These are phyloP conservation scores for Periconia sp. DNA, from an alignment of 2,329 filamentous ascomycete genomes.

Conservation along the genomic window DNA sequence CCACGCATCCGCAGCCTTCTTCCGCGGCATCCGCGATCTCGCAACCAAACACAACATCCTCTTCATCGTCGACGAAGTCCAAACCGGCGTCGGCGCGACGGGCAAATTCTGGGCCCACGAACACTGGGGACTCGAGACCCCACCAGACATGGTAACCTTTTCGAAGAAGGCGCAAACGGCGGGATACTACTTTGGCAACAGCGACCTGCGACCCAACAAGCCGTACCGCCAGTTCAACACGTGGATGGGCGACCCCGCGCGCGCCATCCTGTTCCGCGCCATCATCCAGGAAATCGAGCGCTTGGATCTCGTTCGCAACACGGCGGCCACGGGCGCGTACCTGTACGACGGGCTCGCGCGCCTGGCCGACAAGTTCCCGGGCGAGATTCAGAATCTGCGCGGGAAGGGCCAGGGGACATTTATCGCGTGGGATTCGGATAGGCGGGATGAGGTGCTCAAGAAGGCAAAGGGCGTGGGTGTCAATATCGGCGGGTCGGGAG, in stretches of 20 bases:
- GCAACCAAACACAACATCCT: conserved; percentile 77
- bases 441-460: conserved; percentile 75
- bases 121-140: conserved; percentile 79
- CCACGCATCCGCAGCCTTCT: conserved; percentile 85
- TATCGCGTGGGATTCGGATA: conserved; percentile 85
- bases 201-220: conserved; percentile 81
- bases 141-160: conserved; percentile 93
- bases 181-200: conserved; percentile 87
- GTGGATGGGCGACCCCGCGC: conserved; percentile 92
- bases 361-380: conserved; percentile 71
- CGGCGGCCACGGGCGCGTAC: conserved; percentile 76
- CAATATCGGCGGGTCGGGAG: conserved; percentile 84
- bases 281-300: conserved; percentile 81
- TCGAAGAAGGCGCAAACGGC: conserved; percentile 94
- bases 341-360: conserved; percentile 70
- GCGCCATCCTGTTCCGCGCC: conserved; percentile 80
- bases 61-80: conserved; percentile 91
- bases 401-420: conserved; percentile 90
- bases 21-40: conserved; percentile 77
- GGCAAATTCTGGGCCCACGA: conserved; percentile 97
- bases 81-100: conserved; percentile 89
- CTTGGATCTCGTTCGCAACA: conserved; percentile 76
- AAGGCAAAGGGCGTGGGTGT: conserved; percentile 78
- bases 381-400: conserved; percentile 78
- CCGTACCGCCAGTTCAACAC: conserved; percentile 97